Conservation (phyloP, 768 basidiomycete species). For the Cyclocybe cylindracea region DNA sequence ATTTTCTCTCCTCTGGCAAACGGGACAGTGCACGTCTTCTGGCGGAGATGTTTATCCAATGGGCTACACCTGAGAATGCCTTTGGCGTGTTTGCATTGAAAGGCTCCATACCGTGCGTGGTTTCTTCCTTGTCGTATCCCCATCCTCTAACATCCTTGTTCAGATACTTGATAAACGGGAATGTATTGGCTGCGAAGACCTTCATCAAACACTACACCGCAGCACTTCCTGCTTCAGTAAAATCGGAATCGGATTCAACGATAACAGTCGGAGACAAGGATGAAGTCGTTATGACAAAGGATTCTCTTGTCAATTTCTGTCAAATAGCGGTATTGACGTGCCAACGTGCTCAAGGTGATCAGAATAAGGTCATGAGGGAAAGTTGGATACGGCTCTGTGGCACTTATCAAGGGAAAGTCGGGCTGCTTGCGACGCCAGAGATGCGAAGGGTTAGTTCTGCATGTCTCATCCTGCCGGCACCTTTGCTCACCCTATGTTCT, state of each 20-base stretch:
- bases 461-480: not conserved
- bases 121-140: not conserved
- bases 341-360: slow-evolving; percentile 82
- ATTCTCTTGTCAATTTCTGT: slow-evolving; percentile 81
- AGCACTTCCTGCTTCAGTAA: slow-evolving; percentile 52
- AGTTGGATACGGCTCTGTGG: slow-evolving; percentile 85
- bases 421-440: slow-evolving; percentile 57
- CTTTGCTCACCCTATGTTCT: not conserved
- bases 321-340: slow-evolving; percentile 90
- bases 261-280: slow-evolving; percentile 49
- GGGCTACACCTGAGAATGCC: slow-evolving; percentile 53
- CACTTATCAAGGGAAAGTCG: slow-evolving; percentile 78
- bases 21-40: slow-evolving; percentile 86
- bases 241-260: slow-evolving; percentile 41
- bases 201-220: slow-evolving; percentile 84
- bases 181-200: slow-evolving; percentile 90
- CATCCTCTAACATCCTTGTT: not conserved
- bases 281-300: slow-evolving; percentile 75
- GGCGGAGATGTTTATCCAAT: slow-evolving; percentile 85
- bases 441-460: slow-evolving; percentile 57
- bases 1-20: slow-evolving; percentile 84
- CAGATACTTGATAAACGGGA: slow-evolving; percentile 82
- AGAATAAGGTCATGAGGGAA: slow-evolving; percentile 73
- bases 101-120: slow-evolving; percentile 81
- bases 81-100: slow-evolving; percentile 82